Evolutionary conservation across 805 yeast genomes (phyloP).

Genomic region (Yamadazyma nakazawae): DNA sequence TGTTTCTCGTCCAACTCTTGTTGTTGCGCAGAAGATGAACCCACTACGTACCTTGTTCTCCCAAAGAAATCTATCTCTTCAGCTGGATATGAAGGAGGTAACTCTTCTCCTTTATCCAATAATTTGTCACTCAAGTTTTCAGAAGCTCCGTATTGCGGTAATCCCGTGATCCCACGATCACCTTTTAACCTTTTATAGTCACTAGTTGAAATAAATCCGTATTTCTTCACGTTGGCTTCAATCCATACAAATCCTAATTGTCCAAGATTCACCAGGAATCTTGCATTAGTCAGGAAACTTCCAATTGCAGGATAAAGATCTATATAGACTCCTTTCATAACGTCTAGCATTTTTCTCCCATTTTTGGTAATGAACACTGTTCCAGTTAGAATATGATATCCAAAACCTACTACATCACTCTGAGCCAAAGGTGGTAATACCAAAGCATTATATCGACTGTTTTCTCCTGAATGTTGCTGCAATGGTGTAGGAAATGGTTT

Average conservation of each 20-base stretch:
- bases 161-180: constrained; percentile 36
- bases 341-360: constrained; percentile 52
- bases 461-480: constrained; percentile 41
- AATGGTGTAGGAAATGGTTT: constrained; percentile 54
- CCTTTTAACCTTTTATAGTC: constrained; percentile 36
- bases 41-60: constrained; percentile 24
- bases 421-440: constrained; percentile 50
- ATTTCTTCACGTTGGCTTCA: constrained; percentile 51
- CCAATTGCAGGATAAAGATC: constrained; percentile 57
- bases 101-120: constrained; percentile 66
- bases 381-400: constrained; percentile 47
- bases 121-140: constrained; percentile 44
- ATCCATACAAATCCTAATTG: constrained; percentile 47
- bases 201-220: constrained; percentile 53
- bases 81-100: constrained; percentile 69
- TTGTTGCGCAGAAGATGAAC: constrained; percentile 25
- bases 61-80: constrained; percentile 65
- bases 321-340: constrained; percentile 45
- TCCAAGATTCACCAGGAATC: constrained; percentile 42
- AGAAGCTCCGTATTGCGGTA: constrained; percentile 41
- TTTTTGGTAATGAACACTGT: constrained; percentile 53
- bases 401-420: constrained; percentile 56
- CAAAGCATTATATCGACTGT: constrained; percentile 40
- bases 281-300: constrained; percentile 42
- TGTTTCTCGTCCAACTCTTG: constrained; percentile 12